Conservation (phyloP, 176 grass and related monocot species). For the Triticum aestivum region DNA sequence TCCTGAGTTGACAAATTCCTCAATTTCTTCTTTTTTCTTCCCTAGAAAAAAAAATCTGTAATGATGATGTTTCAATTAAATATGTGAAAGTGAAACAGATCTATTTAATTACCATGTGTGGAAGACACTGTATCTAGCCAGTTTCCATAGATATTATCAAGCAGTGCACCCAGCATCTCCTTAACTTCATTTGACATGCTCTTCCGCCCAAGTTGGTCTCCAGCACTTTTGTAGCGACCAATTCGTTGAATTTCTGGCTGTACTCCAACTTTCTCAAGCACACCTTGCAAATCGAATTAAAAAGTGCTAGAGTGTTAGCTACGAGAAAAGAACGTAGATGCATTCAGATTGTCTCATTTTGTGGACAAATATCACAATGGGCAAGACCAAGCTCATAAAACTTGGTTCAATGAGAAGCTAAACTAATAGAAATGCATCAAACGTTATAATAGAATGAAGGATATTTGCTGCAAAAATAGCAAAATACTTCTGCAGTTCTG, state of each 20-base stretch:
- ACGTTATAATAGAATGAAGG: background rate
- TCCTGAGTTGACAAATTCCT: slow-evolving; percentile 89
- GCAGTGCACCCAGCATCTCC: slow-evolving; percentile 77
- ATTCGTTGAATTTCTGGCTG: slow-evolving; percentile 90
- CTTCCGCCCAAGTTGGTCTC: slow-evolving; percentile 70
- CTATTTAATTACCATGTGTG: slow-evolving; percentile 48
- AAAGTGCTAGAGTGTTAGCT: slow-evolving; percentile 33
- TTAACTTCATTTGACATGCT: slow-evolving; percentile 89
- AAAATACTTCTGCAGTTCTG: background rate
- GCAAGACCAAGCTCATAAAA: background rate
- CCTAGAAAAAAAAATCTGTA: slow-evolving; percentile 52
- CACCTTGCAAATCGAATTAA: slow-evolving; percentile 36
- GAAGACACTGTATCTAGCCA: slow-evolving; percentile 92
- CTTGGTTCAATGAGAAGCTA: background rate
- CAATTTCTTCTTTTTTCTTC: slow-evolving; percentile 86
- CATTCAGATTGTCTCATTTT: slow-evolving; percentile 19
- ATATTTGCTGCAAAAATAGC: slow-evolving; percentile 1
- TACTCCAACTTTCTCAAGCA: slow-evolving; percentile 87
- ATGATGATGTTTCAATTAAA: slow-evolving; percentile 21
- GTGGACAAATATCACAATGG: slow-evolving; percentile 18
- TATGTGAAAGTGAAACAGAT: slow-evolving; percentile 41
- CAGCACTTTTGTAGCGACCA: slow-evolving; percentile 87
- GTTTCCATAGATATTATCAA: slow-evolving; percentile 94
- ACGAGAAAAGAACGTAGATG: slow-evolving; percentile 7
- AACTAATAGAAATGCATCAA: slow-evolving; percentile 32